Evolutionary conservation across 805 yeast species (phyloP).

Genomic region (Yamadazyma phyllophila): DNA sequence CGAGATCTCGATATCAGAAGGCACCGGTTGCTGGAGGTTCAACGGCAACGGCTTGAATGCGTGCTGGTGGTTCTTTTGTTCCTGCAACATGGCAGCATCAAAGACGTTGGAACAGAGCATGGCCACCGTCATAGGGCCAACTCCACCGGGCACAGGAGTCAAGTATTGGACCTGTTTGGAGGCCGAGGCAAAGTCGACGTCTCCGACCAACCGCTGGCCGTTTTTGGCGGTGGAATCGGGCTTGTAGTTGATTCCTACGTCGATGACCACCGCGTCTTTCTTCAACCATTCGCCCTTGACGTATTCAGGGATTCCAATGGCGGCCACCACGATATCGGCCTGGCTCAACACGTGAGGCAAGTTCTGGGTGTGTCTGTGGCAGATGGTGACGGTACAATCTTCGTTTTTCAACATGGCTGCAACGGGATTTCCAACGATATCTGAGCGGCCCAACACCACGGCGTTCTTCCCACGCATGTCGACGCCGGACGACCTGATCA

Average conservation of each 20-base stretch:
- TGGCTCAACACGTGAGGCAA: conserved; percentile 53
- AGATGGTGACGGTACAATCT: conserved; percentile 84
- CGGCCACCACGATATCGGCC: conserved; percentile 90
- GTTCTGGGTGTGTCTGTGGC: conserved; percentile 72
- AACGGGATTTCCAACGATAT: conserved; percentile 94
- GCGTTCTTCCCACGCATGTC: conserved; percentile 75
- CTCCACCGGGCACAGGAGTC: conserved; percentile 99
- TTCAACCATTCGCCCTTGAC: conserved; percentile 89
- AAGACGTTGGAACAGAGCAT: conserved; percentile 86
- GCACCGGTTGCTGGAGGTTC: conserved; percentile 60
- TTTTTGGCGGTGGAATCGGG: conserved; percentile 71
- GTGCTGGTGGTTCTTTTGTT: conserved; percentile 30
- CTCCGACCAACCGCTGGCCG: conserved; percentile 89
- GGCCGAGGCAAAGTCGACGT: conserved; percentile 79
- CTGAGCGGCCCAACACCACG: conserved; percentile 92
- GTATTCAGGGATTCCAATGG: conserved; percentile 82
- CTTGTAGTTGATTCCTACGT: conserved; percentile 91
- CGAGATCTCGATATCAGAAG: conserved; percentile 87
- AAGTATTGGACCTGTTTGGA: conserved; percentile 60
- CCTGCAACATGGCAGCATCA: conserved; percentile 69
- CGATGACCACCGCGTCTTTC: conserved; percentile 80
- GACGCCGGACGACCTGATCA: conserved; percentile 69
- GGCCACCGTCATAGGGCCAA: conserved; percentile 99
- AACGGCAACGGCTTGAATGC: conserved; percentile 57
- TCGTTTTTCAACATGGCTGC: conserved; percentile 75